Evolutionary conservation across 176 grass and related monocot genomes (phyloP).

Genomic region (Urochloa ruziziensis): DNA sequence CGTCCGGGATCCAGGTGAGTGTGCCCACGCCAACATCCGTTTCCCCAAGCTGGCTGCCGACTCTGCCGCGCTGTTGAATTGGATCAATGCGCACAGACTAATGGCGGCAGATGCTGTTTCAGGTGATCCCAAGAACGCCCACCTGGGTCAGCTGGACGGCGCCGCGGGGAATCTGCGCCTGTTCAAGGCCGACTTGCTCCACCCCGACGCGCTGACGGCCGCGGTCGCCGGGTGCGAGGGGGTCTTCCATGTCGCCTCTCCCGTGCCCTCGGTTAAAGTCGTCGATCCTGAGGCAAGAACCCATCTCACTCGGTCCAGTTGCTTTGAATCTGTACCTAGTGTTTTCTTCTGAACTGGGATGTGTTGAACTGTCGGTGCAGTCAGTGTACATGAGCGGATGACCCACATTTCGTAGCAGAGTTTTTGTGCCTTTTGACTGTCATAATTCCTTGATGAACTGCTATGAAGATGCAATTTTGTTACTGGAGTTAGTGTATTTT

Average conservation of each 20-base stretch:
- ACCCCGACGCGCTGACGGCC: constrained; percentile 33
- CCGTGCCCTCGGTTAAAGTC: constrained; percentile 22
- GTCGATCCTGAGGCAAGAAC: constrained; percentile 39
- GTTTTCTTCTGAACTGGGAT: not conserved
- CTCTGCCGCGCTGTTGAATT: not conserved
- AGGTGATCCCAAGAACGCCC: constrained; percentile 49
- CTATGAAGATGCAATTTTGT: not conserved
- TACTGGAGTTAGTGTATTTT: not conserved
- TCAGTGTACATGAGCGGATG: not conserved
- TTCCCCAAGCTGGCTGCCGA: not conserved
- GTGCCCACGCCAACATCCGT: too few species aligned
- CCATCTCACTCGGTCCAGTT: not conserved
- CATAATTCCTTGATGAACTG: not conserved
- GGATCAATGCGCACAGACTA: not conserved
- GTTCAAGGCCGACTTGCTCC: constrained; percentile 58
- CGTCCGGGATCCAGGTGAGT: constrained; percentile 49
- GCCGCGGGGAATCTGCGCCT: constrained; percentile 43
- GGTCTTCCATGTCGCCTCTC: constrained; percentile 64
- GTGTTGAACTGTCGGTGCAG: not conserved
- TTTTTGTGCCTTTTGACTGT: not conserved
- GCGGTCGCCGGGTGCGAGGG: constrained; percentile 49
- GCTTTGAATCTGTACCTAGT: not conserved
- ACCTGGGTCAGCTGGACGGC: constrained; percentile 42
- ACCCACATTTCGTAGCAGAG: not conserved
- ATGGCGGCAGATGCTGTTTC: not conserved